Percentiles rank a stretch among this genome's conserved stretches.
These are phyloP conservation scores for Sporothrix pallida DNA, from an alignment of 2,329 filamentous ascomycete species.

Conservation along the genomic window DNA sequence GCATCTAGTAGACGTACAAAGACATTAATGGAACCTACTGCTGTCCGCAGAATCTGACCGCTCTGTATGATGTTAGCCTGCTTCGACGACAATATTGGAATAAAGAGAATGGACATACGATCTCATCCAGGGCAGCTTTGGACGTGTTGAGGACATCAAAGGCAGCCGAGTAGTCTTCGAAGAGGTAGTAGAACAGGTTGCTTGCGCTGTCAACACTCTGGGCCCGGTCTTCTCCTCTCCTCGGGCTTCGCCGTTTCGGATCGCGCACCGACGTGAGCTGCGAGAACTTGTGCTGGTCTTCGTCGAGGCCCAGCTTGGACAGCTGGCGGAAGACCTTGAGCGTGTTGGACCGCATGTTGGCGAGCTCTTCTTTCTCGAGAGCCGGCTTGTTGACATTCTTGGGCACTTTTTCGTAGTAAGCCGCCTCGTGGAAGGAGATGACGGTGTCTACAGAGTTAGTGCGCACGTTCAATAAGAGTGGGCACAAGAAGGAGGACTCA, in stretches of 20 bases:
- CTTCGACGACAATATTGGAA: not conserved
- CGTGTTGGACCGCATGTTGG: slow-evolving; percentile 49
- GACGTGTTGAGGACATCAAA: slow-evolving; percentile 59
- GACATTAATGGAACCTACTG: slow-evolving; percentile 41
- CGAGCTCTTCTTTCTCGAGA: slow-evolving; percentile 44
- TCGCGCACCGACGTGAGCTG: slow-evolving; percentile 50
- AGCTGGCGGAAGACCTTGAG: slow-evolving; percentile 48
- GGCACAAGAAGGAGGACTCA: slow-evolving; percentile 40
- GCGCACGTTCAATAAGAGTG: too few species aligned
- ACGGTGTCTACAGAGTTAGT: slow-evolving; percentile 61
- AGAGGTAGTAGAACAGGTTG: slow-evolving; percentile 69
- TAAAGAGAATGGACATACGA: slow-evolving; percentile 49
- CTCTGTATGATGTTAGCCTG: slow-evolving; percentile 42
- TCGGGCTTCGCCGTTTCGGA: slow-evolving; percentile 33
- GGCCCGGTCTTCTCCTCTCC: slow-evolving; percentile 35
- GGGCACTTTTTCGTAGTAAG: slow-evolving; percentile 44
- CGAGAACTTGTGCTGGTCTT: slow-evolving; percentile 49
- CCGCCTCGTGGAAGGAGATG: slow-evolving; percentile 70
- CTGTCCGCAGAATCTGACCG: slow-evolving; percentile 42
- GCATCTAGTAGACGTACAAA: not conserved
- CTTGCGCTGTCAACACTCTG: slow-evolving; percentile 59
- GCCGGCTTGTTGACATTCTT: slow-evolving; percentile 37
- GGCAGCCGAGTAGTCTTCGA: slow-evolving; percentile 68
- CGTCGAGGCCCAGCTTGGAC: slow-evolving; percentile 48
- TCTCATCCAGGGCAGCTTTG: slow-evolving; percentile 53